phyloP scores from a whole-genome alignment of 2,329 filamentous ascomycete species.

The Cladosporium sp. region DNA sequence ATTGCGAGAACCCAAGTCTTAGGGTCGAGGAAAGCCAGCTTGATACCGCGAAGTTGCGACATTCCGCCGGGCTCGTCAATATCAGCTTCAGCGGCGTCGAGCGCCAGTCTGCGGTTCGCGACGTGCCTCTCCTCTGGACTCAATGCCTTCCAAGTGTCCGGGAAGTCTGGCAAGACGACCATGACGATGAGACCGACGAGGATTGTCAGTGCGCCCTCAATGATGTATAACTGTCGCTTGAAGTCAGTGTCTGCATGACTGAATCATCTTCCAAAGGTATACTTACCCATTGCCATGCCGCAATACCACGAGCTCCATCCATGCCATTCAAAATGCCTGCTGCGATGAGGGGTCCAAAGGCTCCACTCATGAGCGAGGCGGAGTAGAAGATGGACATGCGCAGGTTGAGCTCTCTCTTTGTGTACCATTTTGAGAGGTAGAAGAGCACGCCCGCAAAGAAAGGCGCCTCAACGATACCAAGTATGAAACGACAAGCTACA shows the following conservation, averaged over 20 bases:
- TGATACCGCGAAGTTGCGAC: conserved; percentile 47
- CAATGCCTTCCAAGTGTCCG: conserved; percentile 50
- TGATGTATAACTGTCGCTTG: conserved; percentile 34
- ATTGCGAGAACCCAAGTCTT: conserved; percentile 49
- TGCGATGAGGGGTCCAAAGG: conserved; percentile 52
- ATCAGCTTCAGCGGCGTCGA: conserved; percentile 49
- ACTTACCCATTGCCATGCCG: conserved; percentile 49
- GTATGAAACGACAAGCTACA: conserved; percentile 35
- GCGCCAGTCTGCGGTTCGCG: conserved; percentile 47
- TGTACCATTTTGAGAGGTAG: conserved; percentile 49
- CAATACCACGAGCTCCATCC: conserved; percentile 52
- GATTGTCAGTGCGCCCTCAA: conserved; percentile 56
- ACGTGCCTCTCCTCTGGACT: conserved; percentile 49
- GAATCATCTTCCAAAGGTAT: neutral
- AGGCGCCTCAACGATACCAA: conserved; percentile 44
- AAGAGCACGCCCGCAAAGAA: conserved; percentile 43
- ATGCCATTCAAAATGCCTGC: conserved; percentile 63
- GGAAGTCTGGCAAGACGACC: conserved; percentile 52
- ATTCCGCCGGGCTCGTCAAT: conserved; percentile 46
- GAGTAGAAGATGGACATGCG: conserved; percentile 51
- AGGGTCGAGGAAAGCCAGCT: conserved; percentile 48
- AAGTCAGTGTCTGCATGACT: conserved; percentile 32
- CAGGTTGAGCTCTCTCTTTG: conserved; percentile 47
- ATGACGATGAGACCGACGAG: conserved; percentile 50
- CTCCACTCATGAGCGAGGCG: conserved; percentile 47